A percentile compares a stretch with the other conserved stretches of the same genome.
Conservation (phyloP, 495 filamentous ascomycete genomes). For the Margaritispora aquatica region DNA sequence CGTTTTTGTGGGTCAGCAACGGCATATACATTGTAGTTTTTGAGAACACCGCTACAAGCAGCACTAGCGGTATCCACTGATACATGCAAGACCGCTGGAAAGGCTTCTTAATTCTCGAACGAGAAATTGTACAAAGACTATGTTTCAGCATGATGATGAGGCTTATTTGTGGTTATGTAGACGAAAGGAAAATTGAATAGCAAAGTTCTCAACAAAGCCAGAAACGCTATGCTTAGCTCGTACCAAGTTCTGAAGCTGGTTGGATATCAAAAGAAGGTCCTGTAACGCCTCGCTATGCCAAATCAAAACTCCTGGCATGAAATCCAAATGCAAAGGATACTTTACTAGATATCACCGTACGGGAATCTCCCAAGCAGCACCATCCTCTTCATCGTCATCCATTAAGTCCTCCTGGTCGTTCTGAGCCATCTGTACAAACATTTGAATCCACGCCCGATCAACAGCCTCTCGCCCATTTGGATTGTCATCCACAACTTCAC, state of each 20-base stretch:
- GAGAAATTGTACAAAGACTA: too few species aligned
- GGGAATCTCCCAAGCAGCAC: constrained; percentile 24
- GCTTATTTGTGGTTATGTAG: too few species aligned
- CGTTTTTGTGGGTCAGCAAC: background rate
- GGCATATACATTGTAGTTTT: background rate
- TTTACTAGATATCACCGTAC: constrained; percentile 12
- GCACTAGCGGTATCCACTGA: background rate
- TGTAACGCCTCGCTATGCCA: constrained; percentile 17
- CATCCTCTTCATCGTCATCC: constrained; percentile 26
- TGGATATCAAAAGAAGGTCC: background rate
- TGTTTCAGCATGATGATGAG: too few species aligned
- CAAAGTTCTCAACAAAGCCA: too few species aligned
- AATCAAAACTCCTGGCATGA: background rate
- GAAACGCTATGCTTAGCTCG: too few species aligned
- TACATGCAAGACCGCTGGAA: too few species aligned
- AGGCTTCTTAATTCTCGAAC: too few species aligned
- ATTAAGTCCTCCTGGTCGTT: constrained; percentile 45
- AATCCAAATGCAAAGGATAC: too few species aligned
- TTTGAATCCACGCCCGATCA: constrained; percentile 43
- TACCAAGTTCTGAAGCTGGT: too few species aligned
- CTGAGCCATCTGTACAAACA: constrained; percentile 46
- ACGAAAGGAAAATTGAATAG: background rate
- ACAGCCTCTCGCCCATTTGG: constrained; percentile 20
- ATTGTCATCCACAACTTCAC: background rate
- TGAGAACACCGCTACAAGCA: background rate